A percentile compares a stretch with the other conserved stretches of the same genome.
Conservation (phyloP, 2,329 filamentous ascomycete genomes). For the Dactylellina cionopaga region DNA sequence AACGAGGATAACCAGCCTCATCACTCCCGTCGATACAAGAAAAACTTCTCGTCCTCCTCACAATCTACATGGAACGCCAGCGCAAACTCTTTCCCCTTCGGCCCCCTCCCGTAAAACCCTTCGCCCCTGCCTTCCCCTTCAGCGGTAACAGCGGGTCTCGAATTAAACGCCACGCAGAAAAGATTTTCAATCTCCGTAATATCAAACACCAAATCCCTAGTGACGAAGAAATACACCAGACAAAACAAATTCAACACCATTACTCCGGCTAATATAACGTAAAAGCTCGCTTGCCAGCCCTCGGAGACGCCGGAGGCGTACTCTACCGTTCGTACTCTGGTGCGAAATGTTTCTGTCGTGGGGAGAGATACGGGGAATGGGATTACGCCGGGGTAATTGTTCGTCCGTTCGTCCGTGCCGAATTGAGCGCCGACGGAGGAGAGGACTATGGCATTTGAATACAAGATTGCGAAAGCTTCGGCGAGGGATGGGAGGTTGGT, state of each 20-base stretch:
- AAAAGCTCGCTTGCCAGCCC: conserved; percentile 73
- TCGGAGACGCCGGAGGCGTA: conserved; percentile 75
- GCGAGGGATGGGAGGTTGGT: conserved; percentile 72
- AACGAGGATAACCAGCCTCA: neutral
- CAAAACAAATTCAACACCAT: conserved; percentile 75
- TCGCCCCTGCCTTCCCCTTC: conserved; percentile 1
- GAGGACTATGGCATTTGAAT: conserved; percentile 73
- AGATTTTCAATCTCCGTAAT: conserved; percentile 47
- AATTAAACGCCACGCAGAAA: conserved; percentile 49
- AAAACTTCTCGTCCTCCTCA: conserved; percentile 42
- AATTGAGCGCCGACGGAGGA: conserved; percentile 71
- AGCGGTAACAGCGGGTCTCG: conserved; percentile 1
- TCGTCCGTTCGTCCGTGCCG: conserved; percentile 51
- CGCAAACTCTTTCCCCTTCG: conserved; percentile 37
- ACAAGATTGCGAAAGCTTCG: conserved; percentile 77
- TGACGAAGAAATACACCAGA: conserved; percentile 45
- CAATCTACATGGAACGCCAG: conserved; percentile 29
- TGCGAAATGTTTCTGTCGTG: conserved; percentile 70
- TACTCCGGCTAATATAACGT: conserved; percentile 72
- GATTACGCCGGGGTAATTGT: conserved; percentile 59
- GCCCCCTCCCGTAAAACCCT: conserved; percentile 40
- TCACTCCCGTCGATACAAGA: conserved; percentile 20
- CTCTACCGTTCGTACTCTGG: conserved; percentile 71
- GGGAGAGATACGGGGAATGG: conserved; percentile 29
- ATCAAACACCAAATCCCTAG: conserved; percentile 39